These are phyloP conservation scores for Pholiota microspora DNA, from an alignment of 768 basidiomycete species.

Conservation along the genomic window DNA sequence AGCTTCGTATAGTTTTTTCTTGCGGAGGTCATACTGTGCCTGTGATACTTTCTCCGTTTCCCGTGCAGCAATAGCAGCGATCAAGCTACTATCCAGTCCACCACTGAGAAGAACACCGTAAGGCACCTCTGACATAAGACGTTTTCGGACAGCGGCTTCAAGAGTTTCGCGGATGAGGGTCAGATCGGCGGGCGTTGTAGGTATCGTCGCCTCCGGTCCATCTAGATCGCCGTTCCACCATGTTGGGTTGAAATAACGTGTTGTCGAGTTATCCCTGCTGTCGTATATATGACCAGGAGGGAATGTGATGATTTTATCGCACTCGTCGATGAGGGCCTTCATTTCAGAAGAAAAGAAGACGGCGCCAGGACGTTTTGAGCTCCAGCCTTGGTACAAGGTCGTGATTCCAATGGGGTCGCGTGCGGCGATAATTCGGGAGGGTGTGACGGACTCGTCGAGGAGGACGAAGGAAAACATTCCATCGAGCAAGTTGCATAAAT, in stretches of 20 bases:
- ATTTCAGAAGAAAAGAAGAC: conserved; percentile 96
- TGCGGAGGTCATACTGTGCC: conserved; percentile 72
- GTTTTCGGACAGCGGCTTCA: conserved; percentile 90
- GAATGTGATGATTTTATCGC: conserved; percentile 93
- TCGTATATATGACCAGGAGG: conserved; percentile 98
- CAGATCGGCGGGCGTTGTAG: conserved; percentile 61
- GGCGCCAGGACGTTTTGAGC: conserved; percentile 74
- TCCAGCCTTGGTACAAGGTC: conserved; percentile 97
- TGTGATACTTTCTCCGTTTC: conserved; percentile 91
- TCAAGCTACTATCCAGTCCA: conserved; percentile 93
- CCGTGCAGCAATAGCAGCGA: conserved; percentile 90
- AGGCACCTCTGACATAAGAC: conserved; percentile 97
- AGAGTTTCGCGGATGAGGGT: conserved; percentile 74
- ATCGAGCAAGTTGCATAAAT: conserved; percentile 79
- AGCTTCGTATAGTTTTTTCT: conserved; percentile 52
- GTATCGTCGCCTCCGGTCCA: conserved; percentile 49
- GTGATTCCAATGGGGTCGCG: conserved; percentile 98
- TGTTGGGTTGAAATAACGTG: conserved; percentile 81
- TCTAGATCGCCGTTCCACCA: conserved; percentile 90
- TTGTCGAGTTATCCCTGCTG: conserved; percentile 73
- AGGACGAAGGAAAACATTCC: conserved; percentile 99
- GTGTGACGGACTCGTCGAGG: conserved; percentile 88
- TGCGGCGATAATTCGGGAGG: conserved; percentile 90
- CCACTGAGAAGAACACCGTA: conserved; percentile 96
- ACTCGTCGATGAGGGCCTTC: conserved; percentile 87